Conservation (phyloP, 345 rosid species). For the Schrenkiella parvula region DNA sequence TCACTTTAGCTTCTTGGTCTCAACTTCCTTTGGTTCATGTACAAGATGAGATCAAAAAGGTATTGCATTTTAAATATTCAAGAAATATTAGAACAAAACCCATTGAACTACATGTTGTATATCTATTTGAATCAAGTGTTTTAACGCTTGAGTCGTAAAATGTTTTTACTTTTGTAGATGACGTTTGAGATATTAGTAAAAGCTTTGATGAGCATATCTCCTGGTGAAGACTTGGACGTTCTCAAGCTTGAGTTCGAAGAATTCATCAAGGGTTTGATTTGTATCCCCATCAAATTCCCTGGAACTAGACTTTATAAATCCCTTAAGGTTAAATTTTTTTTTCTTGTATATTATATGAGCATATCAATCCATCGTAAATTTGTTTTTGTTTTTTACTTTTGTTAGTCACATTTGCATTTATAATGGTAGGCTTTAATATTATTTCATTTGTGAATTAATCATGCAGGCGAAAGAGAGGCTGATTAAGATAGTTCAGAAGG, state of each 20-base stretch:
- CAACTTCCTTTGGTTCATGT: conserved; percentile 41
- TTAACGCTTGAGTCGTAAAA: not conserved
- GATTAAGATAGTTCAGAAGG: conserved; percentile 54
- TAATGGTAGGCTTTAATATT: not conserved
- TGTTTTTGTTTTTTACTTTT: not conserved
- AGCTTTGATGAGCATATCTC: conserved; percentile 62
- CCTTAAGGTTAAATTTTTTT: conserved; percentile 47
- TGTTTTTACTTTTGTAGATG: conserved; percentile 38
- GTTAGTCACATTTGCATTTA: not conserved
- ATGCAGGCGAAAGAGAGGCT: conserved; percentile 78
- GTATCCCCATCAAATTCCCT: conserved; percentile 84
- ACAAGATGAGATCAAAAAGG: conserved; percentile 79
- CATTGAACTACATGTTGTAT: not conserved
- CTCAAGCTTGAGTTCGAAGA: conserved; percentile 73
- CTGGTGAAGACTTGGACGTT: conserved; percentile 63
- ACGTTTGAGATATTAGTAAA: conserved; percentile 73
- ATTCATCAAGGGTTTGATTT: conserved; percentile 85
- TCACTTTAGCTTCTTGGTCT: conserved; percentile 59
- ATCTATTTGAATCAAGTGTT: not conserved
- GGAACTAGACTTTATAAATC: conserved; percentile 85
- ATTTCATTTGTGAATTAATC: not conserved
- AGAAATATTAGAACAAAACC: not conserved
- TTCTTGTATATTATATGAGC: not conserved
- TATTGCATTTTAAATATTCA: conserved; percentile 5
- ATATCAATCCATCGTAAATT: not conserved